Base-by-base conservation (phyloP, 805 yeast genomes). In the Kodamaea lidongshanica region DNA sequence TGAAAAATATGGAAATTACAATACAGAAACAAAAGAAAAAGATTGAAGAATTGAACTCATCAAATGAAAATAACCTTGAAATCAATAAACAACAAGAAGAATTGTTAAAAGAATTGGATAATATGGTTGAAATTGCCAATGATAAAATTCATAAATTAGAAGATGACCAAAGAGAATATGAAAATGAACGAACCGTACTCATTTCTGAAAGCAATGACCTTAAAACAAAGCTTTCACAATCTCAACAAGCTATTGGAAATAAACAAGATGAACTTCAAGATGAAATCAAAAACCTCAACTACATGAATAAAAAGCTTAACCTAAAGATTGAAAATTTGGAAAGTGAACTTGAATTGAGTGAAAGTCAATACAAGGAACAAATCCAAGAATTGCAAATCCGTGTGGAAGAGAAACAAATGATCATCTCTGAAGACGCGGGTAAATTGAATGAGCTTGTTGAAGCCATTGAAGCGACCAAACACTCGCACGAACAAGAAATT, bases 391-490 rank as follows among this genome's bases (percentile, higher is more conserved):
- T 28, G 11, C 28, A 30, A 8, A 30, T 34, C 6, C 25, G 25
- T 3, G 11, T 31, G 3, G 37, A 38, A 5, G 59, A 57, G 14
- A 55, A 58, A 27, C 61, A 58, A 25, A 37, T 37, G n/a, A 52
- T 50, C 6, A 54, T 58, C 7, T 41, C 45, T 16, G 61, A 52
- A 18, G 61, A 59, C 30, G 49, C 54, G 6, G 41, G 37, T 22
- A 54, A 52, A 28, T 34, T 61, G 39, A 48, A 41, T 20, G 56
- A 54, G 31, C 42, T 59, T n/a, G 51, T 52, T 16, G 46, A 32
- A 28, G 45, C 36, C 17, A 39, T 34, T 11, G 51, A 46, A 23
- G 27, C 33, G 14, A 40, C 42, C 25, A 32, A 38, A 19, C 35
- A 36, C 12, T 25, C 28, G 6, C 27, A 35, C 17, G 37, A 39